These are phyloP conservation scores for Mycena filopes DNA, from an alignment of 768 basidiomycete species.

Conservation along the genomic window DNA sequence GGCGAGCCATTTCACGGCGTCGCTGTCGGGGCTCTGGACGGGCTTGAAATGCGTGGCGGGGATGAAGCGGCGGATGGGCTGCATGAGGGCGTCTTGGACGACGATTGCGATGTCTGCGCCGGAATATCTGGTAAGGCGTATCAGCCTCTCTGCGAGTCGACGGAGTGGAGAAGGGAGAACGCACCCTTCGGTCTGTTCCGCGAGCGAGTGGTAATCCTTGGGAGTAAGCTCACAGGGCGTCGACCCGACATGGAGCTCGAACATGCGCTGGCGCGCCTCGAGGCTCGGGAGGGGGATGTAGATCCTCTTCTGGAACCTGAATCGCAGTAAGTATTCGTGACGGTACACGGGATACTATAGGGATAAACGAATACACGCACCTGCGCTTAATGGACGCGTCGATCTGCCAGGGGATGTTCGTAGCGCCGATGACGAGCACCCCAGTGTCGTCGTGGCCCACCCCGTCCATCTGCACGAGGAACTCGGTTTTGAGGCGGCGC, in stretches of 20 bases:
- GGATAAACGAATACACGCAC: slow-evolving; percentile 40
- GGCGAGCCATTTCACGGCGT: slow-evolving; percentile 68
- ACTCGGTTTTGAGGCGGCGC: slow-evolving; percentile 84
- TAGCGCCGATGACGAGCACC: slow-evolving; percentile 83
- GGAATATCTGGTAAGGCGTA: slow-evolving; percentile 55
- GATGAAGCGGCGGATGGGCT: slow-evolving; percentile 85
- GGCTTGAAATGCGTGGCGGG: slow-evolving; percentile 84
- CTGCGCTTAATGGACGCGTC: slow-evolving; percentile 85
- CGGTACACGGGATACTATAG: not conserved
- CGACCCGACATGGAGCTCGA: slow-evolving; percentile 80
- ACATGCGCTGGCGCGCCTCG: slow-evolving; percentile 80
- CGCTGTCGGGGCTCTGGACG: slow-evolving; percentile 35
- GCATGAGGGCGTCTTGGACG: slow-evolving; percentile 86
- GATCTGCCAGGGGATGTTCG: slow-evolving; percentile 87
- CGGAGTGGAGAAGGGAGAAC: slow-evolving; percentile 40
- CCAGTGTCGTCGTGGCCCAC: slow-evolving; percentile 86
- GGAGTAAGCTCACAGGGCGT: slow-evolving; percentile 76
- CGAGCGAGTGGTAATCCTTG: slow-evolving; percentile 72
- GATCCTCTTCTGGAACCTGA: slow-evolving; percentile 84
- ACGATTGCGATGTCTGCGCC: slow-evolving; percentile 84
- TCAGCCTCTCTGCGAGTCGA: no score
- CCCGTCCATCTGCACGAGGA: slow-evolving; percentile 86
- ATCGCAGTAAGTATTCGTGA: no score
- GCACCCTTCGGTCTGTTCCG: slow-evolving; percentile 73
- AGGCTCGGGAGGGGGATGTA: slow-evolving; percentile 84